These are phyloP conservation scores for Aspergillus tanneri DNA, from an alignment of 2,329 filamentous ascomycete species.

Conservation along the genomic window DNA sequence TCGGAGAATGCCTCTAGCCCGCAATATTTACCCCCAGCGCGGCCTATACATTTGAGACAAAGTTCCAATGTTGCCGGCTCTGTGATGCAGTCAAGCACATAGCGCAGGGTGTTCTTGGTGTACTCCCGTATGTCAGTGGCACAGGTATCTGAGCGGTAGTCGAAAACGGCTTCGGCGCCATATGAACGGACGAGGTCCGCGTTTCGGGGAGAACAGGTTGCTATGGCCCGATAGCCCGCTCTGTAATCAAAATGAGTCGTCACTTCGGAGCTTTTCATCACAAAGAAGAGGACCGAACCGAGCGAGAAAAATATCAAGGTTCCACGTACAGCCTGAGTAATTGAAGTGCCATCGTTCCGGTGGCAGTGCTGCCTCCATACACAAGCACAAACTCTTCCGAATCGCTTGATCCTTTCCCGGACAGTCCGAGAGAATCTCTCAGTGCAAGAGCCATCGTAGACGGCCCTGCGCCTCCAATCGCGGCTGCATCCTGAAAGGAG, in stretches of 20 bases:
- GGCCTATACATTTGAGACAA: conserved; percentile 9
- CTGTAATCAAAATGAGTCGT: background rate
- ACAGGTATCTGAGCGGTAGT: conserved; percentile 11
- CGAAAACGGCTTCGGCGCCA: conserved; percentile 16
- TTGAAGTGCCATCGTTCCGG: conserved; percentile 5
- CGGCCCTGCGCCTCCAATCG: background rate
- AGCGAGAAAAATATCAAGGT: background rate
- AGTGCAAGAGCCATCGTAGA: background rate
- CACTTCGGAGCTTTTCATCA: background rate
- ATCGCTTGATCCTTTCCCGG: background rate
- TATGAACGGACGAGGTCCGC: conserved; percentile 3
- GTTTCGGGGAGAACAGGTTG: conserved; percentile 15
- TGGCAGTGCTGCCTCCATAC: conserved; percentile 3
- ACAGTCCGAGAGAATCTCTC: background rate
- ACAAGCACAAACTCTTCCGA: conserved; percentile 7
- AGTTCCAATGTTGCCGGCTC: background rate
- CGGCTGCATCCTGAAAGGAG: background rate
- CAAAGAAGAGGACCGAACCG: too few species aligned
- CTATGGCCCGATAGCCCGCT: conserved; percentile 11
- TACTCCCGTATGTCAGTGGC: conserved; percentile 8
- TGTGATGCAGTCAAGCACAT: conserved; percentile 11
- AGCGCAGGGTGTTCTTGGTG: conserved; percentile 6
- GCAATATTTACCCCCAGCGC: conserved; percentile 3
- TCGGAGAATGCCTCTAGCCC: background rate
- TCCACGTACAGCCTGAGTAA: background rate